These are phyloP conservation scores for Metschnikowia lochheadii DNA, from an alignment of 805 yeast genomes.

Conservation along the genomic window DNA sequence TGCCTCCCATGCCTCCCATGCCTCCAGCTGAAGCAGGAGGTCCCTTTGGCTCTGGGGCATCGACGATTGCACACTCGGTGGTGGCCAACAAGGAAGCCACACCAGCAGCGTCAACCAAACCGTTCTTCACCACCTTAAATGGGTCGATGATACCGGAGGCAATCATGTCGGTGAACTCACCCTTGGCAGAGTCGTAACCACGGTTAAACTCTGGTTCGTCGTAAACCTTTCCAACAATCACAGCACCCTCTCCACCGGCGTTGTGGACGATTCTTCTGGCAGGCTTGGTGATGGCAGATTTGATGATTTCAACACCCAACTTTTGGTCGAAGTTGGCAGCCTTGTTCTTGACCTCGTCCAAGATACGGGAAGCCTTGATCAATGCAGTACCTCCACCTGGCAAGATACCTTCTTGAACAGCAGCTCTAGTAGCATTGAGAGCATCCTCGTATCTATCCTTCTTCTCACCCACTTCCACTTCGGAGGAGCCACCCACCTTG, in stretches of 20 bases:
- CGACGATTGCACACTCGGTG: slow-evolving; percentile 97
- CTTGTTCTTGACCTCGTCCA: slow-evolving; percentile 65
- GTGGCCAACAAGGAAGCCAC: slow-evolving; percentile 96
- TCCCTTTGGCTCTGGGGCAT: slow-evolving; percentile 79
- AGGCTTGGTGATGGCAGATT: slow-evolving; percentile 89
- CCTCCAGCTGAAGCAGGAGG: slow-evolving; percentile 50
- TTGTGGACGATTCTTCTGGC: slow-evolving; percentile 93
- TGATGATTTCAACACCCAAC: slow-evolving; percentile 91
- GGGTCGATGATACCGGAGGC: slow-evolving; percentile 98
- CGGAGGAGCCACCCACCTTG: slow-evolving; percentile 95
- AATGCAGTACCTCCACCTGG: slow-evolving; percentile 99
- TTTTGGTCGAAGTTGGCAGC: slow-evolving; percentile 86
- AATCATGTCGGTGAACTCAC: slow-evolving; percentile 93
- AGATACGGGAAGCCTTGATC: slow-evolving; percentile 78
- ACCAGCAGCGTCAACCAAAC: slow-evolving; percentile 94
- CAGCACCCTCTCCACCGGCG: slow-evolving; percentile 97
- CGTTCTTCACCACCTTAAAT: slow-evolving; percentile 94
- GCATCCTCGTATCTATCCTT: slow-evolving; percentile 99
- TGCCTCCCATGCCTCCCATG: slow-evolving; percentile 32
- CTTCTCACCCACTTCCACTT: slow-evolving; percentile 98
- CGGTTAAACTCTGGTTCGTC: slow-evolving; percentile 69
- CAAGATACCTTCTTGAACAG: slow-evolving; percentile 95
- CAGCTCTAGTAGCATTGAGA: slow-evolving; percentile 97
- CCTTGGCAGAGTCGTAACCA: slow-evolving; percentile 91
- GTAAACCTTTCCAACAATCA: slow-evolving; percentile 83